Conservation (phyloP, 2,329 filamentous ascomycete genomes). For the Cladosporium sp. region DNA sequence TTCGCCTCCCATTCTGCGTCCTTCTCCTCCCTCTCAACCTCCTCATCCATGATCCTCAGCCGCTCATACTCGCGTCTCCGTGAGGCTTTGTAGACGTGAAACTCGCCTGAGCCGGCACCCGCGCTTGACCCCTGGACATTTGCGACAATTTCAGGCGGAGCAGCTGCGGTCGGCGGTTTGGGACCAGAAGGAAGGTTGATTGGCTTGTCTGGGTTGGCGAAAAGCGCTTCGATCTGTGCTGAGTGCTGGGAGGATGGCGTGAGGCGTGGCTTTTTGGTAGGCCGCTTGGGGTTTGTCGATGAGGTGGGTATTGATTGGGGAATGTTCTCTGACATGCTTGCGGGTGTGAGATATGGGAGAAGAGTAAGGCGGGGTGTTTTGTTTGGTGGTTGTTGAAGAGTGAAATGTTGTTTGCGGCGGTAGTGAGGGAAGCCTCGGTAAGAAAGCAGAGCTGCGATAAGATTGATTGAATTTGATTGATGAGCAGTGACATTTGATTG, state of each 20-base stretch:
- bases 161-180: constrained; percentile 42
- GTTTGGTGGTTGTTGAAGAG: no score
- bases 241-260: constrained; percentile 72
- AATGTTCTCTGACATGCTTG: constrained; percentile 77
- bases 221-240: constrained; percentile 70
- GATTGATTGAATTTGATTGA: no score
- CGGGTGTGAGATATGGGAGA: neutral
- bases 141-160: constrained; percentile 86
- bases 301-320: constrained; percentile 87
- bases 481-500: no score
- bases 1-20: constrained; percentile 63
- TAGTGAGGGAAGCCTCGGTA: no score
- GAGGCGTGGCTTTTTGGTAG: constrained; percentile 78
- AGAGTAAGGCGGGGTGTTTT: neutral
- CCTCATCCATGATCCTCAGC: constrained; percentile 81
- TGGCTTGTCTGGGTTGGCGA: constrained; percentile 76
- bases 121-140: constrained; percentile 95
- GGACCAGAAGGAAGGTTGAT: constrained; percentile 48
- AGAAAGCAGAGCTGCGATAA: neutral
- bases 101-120: constrained; percentile 90
- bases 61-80: constrained; percentile 90
- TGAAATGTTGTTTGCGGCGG: no score
- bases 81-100: constrained; percentile 98
- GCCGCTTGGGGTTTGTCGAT: constrained; percentile 73
- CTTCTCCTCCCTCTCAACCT: constrained; percentile 68